These are phyloP conservation scores for Echium plantagineum DNA, from an alignment of 257 asterid genomes.

Conservation along the genomic window DNA sequence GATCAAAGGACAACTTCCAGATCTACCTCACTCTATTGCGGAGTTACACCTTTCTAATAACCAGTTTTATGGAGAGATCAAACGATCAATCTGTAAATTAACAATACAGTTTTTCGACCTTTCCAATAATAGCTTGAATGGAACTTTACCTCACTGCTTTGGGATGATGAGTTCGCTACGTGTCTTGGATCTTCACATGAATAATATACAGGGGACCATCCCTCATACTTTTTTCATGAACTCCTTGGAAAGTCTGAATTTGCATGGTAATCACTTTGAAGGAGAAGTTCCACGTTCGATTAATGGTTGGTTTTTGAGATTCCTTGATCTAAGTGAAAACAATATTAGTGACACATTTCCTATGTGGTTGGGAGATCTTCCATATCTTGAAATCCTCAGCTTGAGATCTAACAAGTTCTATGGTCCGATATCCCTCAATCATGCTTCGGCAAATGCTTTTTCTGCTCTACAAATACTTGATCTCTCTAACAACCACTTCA, in stretches of 20 bases:
- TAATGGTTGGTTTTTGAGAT: conserved; percentile 8
- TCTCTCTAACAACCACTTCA: conserved; percentile 9
- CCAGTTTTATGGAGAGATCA: neutral
- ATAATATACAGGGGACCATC: neutral
- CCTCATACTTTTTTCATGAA: no score
- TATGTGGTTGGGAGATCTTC: conserved; percentile 3
- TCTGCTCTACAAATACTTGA: conserved; percentile 10
- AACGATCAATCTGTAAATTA: neutral
- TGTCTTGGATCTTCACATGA: conserved; percentile 1
- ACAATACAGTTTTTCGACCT: neutral
- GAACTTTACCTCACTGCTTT: conserved; percentile 8
- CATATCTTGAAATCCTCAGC: conserved; percentile 1
- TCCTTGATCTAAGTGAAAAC: conserved; percentile 13
- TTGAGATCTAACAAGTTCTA: conserved; percentile 5
- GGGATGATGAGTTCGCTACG: conserved; percentile 1
- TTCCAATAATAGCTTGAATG: conserved; percentile 9
- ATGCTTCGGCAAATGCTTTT: neutral
- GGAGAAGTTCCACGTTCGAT: conserved; percentile 10
- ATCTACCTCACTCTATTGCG: neutral
- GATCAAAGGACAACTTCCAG: neutral
- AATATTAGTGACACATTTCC: conserved; percentile 11
- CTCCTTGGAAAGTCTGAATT: conserved; percentile 7
- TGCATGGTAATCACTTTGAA: conserved; percentile 9
- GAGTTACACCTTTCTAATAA: neutral
- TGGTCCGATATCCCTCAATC: conserved; percentile 1